These are phyloP conservation scores for Gracilaria gracilis DNA, from an alignment of 23 red algal species.

Conservation along the genomic window DNA sequence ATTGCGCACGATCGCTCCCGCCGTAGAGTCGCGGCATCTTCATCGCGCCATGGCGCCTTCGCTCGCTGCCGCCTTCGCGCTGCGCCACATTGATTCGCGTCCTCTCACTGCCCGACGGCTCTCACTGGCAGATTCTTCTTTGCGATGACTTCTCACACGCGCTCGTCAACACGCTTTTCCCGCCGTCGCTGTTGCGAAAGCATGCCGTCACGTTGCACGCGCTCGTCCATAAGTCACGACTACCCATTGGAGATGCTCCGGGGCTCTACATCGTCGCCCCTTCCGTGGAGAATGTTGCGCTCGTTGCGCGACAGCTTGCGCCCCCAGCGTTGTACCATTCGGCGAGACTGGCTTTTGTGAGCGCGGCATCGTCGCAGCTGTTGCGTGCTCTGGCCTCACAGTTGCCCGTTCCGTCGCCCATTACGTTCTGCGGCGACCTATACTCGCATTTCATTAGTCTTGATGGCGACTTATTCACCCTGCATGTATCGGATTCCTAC, in stretches of 20 bases:
- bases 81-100: background rate
- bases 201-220: constrained; percentile 84
- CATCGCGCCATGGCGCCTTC: constrained; percentile 21
- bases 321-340: constrained; percentile 44
- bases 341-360: constrained; percentile 64
- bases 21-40: background rate
- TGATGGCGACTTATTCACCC: constrained; percentile 85
- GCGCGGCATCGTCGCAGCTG: constrained; percentile 38
- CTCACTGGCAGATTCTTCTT: constrained; percentile 86
- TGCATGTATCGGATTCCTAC: constrained; percentile 63
- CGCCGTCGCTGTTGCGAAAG: constrained; percentile 66
- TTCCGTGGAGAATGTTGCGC: constrained; percentile 67
- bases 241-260: constrained; percentile 79
- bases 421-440: constrained; percentile 72
- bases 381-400: constrained; percentile 75
- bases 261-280: constrained; percentile 85
- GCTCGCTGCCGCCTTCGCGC: background rate
- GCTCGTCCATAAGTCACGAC: constrained; percentile 35
- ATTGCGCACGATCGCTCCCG: background rate
- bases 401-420: constrained; percentile 61
- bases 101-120: background rate
- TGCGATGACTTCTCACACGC: constrained; percentile 69
- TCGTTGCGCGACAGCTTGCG: constrained; percentile 66
- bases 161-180: constrained; percentile 65
- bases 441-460: constrained; percentile 83